Evolutionary conservation across 2,329 filamentous ascomycete genomes (phyloP), one percentile per base, ranked within the genome.

Genomic region (Nannizziopsis barbatae): DNA sequence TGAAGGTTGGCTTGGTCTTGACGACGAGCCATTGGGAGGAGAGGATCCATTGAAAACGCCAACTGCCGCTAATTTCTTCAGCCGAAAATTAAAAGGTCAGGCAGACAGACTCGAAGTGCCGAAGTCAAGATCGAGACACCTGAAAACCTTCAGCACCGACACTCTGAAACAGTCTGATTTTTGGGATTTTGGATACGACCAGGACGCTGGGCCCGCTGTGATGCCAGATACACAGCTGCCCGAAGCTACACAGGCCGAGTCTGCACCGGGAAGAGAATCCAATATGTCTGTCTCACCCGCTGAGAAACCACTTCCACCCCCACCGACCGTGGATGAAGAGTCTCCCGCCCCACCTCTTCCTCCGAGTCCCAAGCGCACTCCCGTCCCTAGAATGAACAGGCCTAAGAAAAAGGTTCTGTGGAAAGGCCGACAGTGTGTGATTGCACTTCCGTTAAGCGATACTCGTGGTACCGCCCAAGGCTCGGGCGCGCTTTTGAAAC

Each of bases 401-500:
- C 59, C 60, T n/a, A 85, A 76, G 67, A 88, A 84, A 62, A 86
- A 82, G 66, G 72, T 89, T 2, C 74, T 75, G 40, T 88, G 84
- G 83, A 83, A 76, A 58, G 82, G 81, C 50, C 88, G 86, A 67
- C 80, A 78, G 51, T 86, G 86, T 46, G 65, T 85, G 57, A 80
- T 89, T 38, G 70, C 81, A 20, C 67, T 89, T 15, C 85, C 84
- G 5, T 69, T 75, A 40, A 80, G 85, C 52, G 81, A 84, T 45
- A 74, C 78, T 46, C 75, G 82, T 55, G 83, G 83, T 15, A 71
- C 74, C 38, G 60, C 61, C 22, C 63, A 64, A 51, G 56, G 58
- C 11, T 60, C 62, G 14, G 58, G 63, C 42, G 62, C 58, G 30
- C 60, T 72, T 18, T 53, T 73, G 42, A 66, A 60, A 1, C 58